Evolutionary conservation across 2,329 filamentous ascomycete species (phyloP).

Genomic region (Daldinia sp.): DNA sequence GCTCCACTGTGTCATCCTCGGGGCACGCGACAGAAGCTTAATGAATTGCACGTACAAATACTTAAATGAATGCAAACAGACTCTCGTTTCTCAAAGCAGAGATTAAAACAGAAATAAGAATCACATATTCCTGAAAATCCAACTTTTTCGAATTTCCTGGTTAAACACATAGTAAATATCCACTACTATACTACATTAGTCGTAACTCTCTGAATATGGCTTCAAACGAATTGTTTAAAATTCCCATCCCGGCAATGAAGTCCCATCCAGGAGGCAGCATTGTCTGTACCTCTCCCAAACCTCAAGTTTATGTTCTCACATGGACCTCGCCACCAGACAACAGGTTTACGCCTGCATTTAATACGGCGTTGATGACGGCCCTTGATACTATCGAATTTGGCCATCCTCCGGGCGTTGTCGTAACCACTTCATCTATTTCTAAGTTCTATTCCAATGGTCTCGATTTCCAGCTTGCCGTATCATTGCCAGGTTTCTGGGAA

Average conservation of each 20-base stretch:
- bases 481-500: slow-evolving; percentile 71
- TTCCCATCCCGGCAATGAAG: slow-evolving; percentile 64
- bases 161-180: background rate
- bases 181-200: background rate
- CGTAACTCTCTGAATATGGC: slow-evolving; percentile 44
- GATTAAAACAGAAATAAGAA: background rate
- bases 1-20: slow-evolving; percentile 15
- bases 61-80: background rate
- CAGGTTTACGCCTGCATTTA: slow-evolving; percentile 76
- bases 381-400: slow-evolving; percentile 80
- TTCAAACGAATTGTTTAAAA: slow-evolving; percentile 64
- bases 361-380: slow-evolving; percentile 74
- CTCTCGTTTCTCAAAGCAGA: background rate
- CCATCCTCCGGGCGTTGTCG: slow-evolving; percentile 76
- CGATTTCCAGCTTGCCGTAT: slow-evolving; percentile 76
- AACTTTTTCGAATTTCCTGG: background rate
- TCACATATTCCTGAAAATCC: background rate
- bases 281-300: slow-evolving; percentile 70
- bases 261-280: slow-evolving; percentile 68
- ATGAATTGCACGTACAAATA: background rate
- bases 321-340: slow-evolving; percentile 81
- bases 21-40: slow-evolving; percentile 18
- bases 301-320: slow-evolving; percentile 77
- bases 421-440: slow-evolving; percentile 78
- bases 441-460: slow-evolving; percentile 90